Percentiles rank a stretch among this genome's conserved stretches.
These are phyloP conservation scores for Cronartium quercuum DNA, from an alignment of 1,284 basidiomycete species.

Conservation along the genomic window DNA sequence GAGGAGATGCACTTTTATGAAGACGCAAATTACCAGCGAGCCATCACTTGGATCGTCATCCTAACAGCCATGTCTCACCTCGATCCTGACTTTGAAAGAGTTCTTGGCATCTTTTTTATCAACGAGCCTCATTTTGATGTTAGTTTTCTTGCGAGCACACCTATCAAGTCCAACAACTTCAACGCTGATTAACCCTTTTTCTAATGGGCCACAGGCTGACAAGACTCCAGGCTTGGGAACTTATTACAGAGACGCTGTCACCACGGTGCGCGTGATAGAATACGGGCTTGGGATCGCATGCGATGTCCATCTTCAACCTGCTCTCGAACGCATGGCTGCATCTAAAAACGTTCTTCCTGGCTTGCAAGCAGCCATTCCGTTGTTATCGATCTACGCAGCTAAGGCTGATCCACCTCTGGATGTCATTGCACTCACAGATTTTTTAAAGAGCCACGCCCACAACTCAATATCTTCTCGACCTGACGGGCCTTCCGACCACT, in stretches of 20 bases:
- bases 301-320: slow-evolving; percentile 22
- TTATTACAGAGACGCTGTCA: slow-evolving; percentile 68
- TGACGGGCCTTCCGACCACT: not conserved
- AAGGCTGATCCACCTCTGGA: slow-evolving; percentile 26
- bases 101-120: slow-evolving; percentile 66
- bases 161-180: slow-evolving; percentile 6
- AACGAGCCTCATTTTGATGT: slow-evolving; percentile 57
- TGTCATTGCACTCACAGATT: not conserved
- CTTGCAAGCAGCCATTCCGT: slow-evolving; percentile 17
- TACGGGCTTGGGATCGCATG: slow-evolving; percentile 56
- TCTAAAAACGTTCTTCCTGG: slow-evolving; percentile 13
- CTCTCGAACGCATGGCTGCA: not conserved
- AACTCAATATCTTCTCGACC: not conserved
- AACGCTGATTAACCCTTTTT: not conserved
- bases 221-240: slow-evolving; percentile 32
- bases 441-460: not conserved
- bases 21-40: slow-evolving; percentile 63
- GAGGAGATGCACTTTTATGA: slow-evolving; percentile 67
- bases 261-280: slow-evolving; percentile 62
- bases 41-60: slow-evolving; percentile 67
- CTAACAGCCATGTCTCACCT: slow-evolving; percentile 66
- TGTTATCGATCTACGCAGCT: slow-evolving; percentile 14
- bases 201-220: slow-evolving; percentile 7
- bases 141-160: slow-evolving; percentile 57
- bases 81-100: slow-evolving; percentile 60